Conservation (phyloP, 768 basidiomycete genomes). For the Lactarius psammicola region DNA sequence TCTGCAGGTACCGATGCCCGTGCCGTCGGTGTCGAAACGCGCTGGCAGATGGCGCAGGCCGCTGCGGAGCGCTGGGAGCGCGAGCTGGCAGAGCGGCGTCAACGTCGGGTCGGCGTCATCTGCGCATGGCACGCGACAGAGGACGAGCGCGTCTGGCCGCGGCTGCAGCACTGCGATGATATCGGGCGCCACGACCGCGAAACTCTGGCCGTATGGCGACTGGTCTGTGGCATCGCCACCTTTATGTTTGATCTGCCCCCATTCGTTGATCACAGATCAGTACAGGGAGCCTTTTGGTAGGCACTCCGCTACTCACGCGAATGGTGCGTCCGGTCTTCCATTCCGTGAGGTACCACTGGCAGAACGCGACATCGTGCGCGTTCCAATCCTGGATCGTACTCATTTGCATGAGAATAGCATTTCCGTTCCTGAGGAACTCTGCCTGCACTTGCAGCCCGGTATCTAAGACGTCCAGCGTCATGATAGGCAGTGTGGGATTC, state of each 20-base stretch:
- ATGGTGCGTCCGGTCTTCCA: background rate
- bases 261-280: background rate
- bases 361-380: background rate
- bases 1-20: too few relatives aligned
- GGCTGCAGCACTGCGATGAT: background rate
- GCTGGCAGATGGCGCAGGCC: background rate
- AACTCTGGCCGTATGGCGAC: background rate
- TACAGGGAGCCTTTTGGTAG: background rate
- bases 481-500: background rate
- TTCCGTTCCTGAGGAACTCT: background rate
- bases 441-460: background rate
- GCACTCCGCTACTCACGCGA: background rate
- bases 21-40: background rate
- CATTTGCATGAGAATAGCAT: background rate
- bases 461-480: background rate
- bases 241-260: background rate
- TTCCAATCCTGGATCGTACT: background rate
- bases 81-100: background rate
- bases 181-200: constrained; percentile 1
- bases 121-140: background rate
- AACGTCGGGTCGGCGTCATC: background rate
- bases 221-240: background rate
- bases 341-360: constrained; percentile 2
- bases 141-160: background rate
- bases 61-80: background rate